Evolutionary conservation across 2,329 filamentous ascomycete species (phyloP), one percentile per base, ranked within the genome.

Genomic region (Didymella pinodella): DNA sequence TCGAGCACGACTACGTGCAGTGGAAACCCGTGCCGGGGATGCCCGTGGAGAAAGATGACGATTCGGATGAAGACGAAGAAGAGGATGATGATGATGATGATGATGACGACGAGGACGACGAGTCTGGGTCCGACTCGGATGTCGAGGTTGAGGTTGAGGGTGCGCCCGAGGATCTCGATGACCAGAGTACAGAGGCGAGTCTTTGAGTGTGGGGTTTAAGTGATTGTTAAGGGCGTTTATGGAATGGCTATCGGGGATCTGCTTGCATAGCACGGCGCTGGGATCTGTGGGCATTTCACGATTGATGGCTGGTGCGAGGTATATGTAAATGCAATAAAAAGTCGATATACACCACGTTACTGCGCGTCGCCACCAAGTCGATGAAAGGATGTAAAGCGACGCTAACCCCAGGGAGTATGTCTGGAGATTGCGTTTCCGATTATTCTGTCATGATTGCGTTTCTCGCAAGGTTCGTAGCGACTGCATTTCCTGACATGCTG

Each of bases 1-100:
- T 99, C 12, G 90, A 93, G 62, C 84, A 86, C 1, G 75, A 77
- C 38, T 78, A 78, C 54, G 71, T 76, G 11, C 63, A 74, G 57
- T 78, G 75, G 75, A 75, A 70, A 28, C 68, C 71, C 1, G 71
- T 78, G 40, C 75, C 75, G 4, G 76, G 75, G 4, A 76, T 78
- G 55, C 77, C 77, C n/a, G 72, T 78, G 3, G 79, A 80, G 32
- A 77, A 76, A 16, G 78, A 78, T 22, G 80, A 80, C 0, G 80
- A 62, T 1, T 66, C 69, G 1, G 64, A 71, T 0, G 68, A 73
- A 0, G 65, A 66, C 1, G 67, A 68, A 0, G 60, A 63, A 0
- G 63, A 65, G 1, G 63, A 65, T 0, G 69, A 70, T 2, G 22
- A 22, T 0, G 69, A 70, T 2, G 22, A 22, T 22, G 22, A 65